These are phyloP conservation scores for Sporopachydermia lactativora DNA, from an alignment of 805 yeast species.

Conservation along the genomic window DNA sequence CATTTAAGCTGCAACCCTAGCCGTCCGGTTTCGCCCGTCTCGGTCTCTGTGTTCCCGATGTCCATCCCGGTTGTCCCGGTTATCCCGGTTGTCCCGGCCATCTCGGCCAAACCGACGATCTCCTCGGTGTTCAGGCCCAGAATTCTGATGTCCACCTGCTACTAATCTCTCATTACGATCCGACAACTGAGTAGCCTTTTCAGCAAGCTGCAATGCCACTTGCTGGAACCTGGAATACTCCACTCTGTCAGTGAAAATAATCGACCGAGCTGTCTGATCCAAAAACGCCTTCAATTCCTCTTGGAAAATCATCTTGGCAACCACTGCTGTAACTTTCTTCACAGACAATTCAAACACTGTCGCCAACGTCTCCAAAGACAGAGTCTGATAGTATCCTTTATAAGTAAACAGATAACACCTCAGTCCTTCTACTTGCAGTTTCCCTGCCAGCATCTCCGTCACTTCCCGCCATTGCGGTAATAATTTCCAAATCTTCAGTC, in stretches of 20 bases:
- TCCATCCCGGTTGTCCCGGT: slow-evolving; percentile 2
- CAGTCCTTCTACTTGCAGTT: slow-evolving; percentile 80
- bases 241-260: slow-evolving; percentile 61
- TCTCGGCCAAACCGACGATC: no score
- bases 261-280: slow-evolving; percentile 46
- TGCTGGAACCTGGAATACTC: slow-evolving; percentile 80
- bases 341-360: slow-evolving; percentile 49
- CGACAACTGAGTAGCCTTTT: slow-evolving; percentile 59
- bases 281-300: slow-evolving; percentile 69
- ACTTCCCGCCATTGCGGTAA: slow-evolving; percentile 55
- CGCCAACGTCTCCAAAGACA: slow-evolving; percentile 55
- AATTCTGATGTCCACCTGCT: slow-evolving; percentile 50
- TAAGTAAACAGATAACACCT: slow-evolving; percentile 86
- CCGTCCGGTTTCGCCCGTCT: neutral
- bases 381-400: slow-evolving; percentile 59
- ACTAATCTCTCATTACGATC: slow-evolving; percentile 81
- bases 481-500: slow-evolving; percentile 79
- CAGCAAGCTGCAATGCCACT: slow-evolving; percentile 72
- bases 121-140: no score
- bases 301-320: slow-evolving; percentile 60
- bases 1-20: neutral
- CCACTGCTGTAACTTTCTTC: slow-evolving; percentile 42
- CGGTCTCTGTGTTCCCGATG: neutral
- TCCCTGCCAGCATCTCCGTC: slow-evolving; percentile 51
- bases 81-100: no score